phyloP scores from a whole-genome alignment of 805 yeast genomes.

The Ogataea trehalophila region DNA sequence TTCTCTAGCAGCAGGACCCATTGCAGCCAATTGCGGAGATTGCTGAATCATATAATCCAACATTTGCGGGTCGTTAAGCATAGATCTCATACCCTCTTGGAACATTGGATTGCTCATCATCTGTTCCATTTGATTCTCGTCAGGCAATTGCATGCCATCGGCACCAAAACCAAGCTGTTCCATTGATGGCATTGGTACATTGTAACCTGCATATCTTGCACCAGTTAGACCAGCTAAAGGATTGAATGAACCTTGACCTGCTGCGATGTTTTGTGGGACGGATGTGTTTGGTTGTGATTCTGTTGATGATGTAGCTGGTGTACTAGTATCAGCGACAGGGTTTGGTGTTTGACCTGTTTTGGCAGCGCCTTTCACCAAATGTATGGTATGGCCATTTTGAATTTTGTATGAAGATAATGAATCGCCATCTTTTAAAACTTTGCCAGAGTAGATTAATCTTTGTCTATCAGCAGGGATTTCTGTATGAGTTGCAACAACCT shows the following conservation, averaged over 20 bases:
- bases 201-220: slow-evolving; percentile 90
- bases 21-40: slow-evolving; percentile 75
- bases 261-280: slow-evolving; percentile 33
- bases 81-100: slow-evolving; percentile 75
- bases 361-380: slow-evolving; percentile 79
- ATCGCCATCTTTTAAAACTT: slow-evolving; percentile 83
- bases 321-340: slow-evolving; percentile 13
- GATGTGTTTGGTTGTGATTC: slow-evolving; percentile 10
- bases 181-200: slow-evolving; percentile 79
- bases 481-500: slow-evolving; percentile 51
- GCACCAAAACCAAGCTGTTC: slow-evolving; percentile 63
- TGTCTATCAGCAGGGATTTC: slow-evolving; percentile 75
- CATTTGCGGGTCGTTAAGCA: slow-evolving; percentile 87
- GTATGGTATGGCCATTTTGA: slow-evolving; percentile 82
- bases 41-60: slow-evolving; percentile 74
- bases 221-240: slow-evolving; percentile 91
- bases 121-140: slow-evolving; percentile 65
- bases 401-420: slow-evolving; percentile 72
- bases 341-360: slow-evolving; percentile 15
- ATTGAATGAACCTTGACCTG: slow-evolving; percentile 86
- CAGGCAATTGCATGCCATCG: slow-evolving; percentile 82
- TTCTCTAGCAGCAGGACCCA: slow-evolving; percentile 88
- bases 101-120: slow-evolving; percentile 80
- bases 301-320: slow-evolving; percentile 23
- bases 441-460: slow-evolving; percentile 88